A percentile compares a stretch with the other conserved stretches of the same genome.
phyloP scores from a whole-genome alignment of 2,329 filamentous ascomycete genomes.

The Fusarium scirpi region DNA sequence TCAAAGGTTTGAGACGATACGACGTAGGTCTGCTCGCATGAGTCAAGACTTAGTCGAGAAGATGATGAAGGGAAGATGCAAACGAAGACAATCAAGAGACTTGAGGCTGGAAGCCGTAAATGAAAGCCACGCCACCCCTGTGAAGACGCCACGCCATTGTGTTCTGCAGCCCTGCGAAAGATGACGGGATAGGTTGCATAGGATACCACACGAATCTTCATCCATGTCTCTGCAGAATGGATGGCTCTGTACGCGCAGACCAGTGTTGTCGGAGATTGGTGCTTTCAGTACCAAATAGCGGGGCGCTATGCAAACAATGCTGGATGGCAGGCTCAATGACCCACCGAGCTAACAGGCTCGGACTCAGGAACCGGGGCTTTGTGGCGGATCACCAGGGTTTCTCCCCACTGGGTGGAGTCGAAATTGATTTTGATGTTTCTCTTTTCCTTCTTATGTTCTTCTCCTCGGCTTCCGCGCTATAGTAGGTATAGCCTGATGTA shows the following conservation, averaged over 20 bases:
- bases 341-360: conserved; percentile 24
- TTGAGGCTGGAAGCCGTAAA: background rate
- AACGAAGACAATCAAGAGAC: background rate
- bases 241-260: conserved; percentile 1
- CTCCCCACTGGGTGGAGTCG: conserved; percentile 10
- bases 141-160: background rate
- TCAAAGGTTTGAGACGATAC: conserved; percentile 16
- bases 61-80: background rate
- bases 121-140: conserved; percentile 1
- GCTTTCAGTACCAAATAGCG: conserved; percentile 26
- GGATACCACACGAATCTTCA: conserved; percentile 12
- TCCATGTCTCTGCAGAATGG: background rate
- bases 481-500: conserved; percentile 3
- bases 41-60: conserved; percentile 17
- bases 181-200: conserved; percentile 15
- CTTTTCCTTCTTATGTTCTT: background rate
- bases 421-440: conserved; percentile 2
- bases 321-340: conserved; percentile 18
- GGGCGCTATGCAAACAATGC: conserved; percentile 37
- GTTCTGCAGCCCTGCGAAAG: conserved; percentile 31
- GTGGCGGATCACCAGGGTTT: conserved; percentile 33
- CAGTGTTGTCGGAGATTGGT: conserved; percentile 30
- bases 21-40: conserved; percentile 3
- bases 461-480: conserved; percentile 7
- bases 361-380: conserved; percentile 36